phyloP scores from a whole-genome alignment of 106 monocot genomes.

The Allium sativum region DNA sequence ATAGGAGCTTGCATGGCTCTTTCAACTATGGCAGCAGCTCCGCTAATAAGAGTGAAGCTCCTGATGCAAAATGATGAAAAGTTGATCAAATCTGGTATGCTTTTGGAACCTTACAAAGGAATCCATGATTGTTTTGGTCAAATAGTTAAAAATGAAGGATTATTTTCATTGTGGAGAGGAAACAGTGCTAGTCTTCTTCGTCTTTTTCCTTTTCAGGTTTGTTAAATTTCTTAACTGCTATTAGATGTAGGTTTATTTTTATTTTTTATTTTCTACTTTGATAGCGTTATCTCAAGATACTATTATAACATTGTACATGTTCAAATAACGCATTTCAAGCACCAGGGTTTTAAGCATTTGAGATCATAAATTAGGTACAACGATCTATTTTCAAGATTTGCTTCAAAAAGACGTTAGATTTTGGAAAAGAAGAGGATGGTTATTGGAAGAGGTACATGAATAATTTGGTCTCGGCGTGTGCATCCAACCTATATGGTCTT shows the following conservation, averaged over 20 bases:
- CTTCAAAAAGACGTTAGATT: conserved; percentile 25
- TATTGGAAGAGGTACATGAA: conserved; percentile 25
- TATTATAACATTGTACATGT: too few relatives aligned
- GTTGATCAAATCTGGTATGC: conserved; percentile 21
- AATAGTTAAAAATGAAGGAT: not conserved
- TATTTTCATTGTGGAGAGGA: conserved; percentile 13
- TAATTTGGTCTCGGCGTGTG: conserved; percentile 25
- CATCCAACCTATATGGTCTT: conserved; percentile 19
- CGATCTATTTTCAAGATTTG: conserved; percentile 25
- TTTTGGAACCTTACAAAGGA: conserved; percentile 21
- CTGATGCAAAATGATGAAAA: conserved; percentile 30
- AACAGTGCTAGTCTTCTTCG: conserved; percentile 22
- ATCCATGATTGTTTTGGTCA: conserved; percentile 19
- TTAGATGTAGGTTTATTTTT: too few relatives aligned
- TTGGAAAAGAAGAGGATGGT: conserved; percentile 20
- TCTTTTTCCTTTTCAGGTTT: conserved; percentile 23
- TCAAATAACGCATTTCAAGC: too few relatives aligned
- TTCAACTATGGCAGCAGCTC: conserved; percentile 28
- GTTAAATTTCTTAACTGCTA: too few relatives aligned
- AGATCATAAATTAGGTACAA: conserved; percentile 6
- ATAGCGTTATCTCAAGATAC: too few relatives aligned
- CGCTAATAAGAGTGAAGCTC: conserved; percentile 26
- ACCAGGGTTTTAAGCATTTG: too few relatives aligned
- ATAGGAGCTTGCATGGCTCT: conserved; percentile 23
- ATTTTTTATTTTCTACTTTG: too few relatives aligned